Evolutionary conservation across 257 asterid species (phyloP).

Genomic region (Nicotiana tomentosiformis): DNA sequence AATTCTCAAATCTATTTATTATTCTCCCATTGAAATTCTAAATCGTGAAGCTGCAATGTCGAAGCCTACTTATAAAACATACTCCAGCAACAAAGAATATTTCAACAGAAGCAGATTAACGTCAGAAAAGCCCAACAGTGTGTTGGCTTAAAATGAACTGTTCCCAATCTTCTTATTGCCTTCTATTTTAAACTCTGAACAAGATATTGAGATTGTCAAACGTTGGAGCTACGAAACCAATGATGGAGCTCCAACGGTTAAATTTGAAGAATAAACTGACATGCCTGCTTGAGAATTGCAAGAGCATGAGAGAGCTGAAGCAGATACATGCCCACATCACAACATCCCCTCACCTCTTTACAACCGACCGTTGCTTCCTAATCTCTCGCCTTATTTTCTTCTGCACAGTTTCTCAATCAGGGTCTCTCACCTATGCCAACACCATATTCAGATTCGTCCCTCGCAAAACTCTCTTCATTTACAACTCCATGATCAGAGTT

Average conservation of each 20-base stretch:
- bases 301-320: slow-evolving; percentile 36
- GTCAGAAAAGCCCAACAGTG: background rate
- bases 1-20: too few species aligned
- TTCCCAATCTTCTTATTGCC: background rate
- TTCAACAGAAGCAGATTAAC: too few species aligned
- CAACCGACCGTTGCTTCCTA: slow-evolving; percentile 40
- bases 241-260: slow-evolving; percentile 28
- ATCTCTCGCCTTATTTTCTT: slow-evolving; percentile 58
- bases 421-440: slow-evolving; percentile 41
- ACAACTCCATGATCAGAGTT: slow-evolving; percentile 73
- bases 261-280: slow-evolving; percentile 35
- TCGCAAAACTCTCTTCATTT: slow-evolving; percentile 43
- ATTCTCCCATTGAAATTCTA: too few species aligned
- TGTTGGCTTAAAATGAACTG: background rate
- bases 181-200: background rate
- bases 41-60: too few species aligned
- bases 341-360: slow-evolving; percentile 34
- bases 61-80: too few species aligned
- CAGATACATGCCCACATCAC: slow-evolving; percentile 57
- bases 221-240: slow-evolving; percentile 13
- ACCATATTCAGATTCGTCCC: slow-evolving; percentile 33
- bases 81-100: too few species aligned
- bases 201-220: background rate
- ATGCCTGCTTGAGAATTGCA: slow-evolving; percentile 42
- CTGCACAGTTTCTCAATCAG: slow-evolving; percentile 34